These are phyloP conservation scores for Pichiaceae sp. DNA, from an alignment of 1,139 yeast species.

Conservation along the genomic window DNA sequence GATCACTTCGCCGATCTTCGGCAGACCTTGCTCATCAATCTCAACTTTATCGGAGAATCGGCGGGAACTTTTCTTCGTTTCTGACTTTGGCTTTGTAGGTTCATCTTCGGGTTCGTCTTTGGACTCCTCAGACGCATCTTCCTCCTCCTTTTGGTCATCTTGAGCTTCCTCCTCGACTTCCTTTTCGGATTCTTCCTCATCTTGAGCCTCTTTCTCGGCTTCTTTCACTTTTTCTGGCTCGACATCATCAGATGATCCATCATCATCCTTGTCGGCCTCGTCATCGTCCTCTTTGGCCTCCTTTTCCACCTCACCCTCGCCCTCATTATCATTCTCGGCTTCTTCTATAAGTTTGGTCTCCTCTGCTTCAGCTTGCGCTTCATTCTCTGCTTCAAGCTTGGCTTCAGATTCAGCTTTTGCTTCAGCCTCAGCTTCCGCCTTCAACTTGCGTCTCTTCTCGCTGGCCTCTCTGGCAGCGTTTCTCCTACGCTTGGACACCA, in stretches of 20 bases:
- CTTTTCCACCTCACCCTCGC: slow-evolving; percentile 7
- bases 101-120: neutral
- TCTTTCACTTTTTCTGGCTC: slow-evolving; percentile 19
- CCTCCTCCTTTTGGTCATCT: slow-evolving; percentile 26
- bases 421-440: slow-evolving; percentile 4
- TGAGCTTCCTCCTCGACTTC: slow-evolving; percentile 23
- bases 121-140: slow-evolving; percentile 29
- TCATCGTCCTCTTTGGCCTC: slow-evolving; percentile 16
- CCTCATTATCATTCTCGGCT: slow-evolving; percentile 11
- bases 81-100: neutral
- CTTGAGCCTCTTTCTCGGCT: slow-evolving; percentile 20
- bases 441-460: neutral
- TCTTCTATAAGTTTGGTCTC: slow-evolving; percentile 8
- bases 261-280: slow-evolving; percentile 8
- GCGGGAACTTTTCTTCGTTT: neutral
- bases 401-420: slow-evolving; percentile 3
- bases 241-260: slow-evolving; percentile 4
- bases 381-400: slow-evolving; percentile 12
- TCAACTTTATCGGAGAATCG: neutral
- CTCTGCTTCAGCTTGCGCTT: slow-evolving; percentile 17
- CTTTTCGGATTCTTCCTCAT: slow-evolving; percentile 22
- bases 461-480: neutral
- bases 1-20: slow-evolving; percentile 1
- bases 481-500: neutral
- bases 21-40: slow-evolving; percentile 1